phyloP scores from a whole-genome alignment of 202 grass and related monocot genomes.

The Eragrostis tef region DNA sequence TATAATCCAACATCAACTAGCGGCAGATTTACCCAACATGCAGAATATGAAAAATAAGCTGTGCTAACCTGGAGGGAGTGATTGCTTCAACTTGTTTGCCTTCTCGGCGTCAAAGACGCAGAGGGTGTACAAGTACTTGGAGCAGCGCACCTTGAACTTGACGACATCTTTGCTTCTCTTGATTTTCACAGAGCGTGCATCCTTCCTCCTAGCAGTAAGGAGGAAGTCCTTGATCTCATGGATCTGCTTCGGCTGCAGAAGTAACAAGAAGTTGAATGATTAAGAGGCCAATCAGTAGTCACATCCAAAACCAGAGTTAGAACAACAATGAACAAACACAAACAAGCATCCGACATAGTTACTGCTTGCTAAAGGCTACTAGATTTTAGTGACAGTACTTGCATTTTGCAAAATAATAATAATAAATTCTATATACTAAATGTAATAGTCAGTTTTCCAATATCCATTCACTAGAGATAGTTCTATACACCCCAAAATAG shows the following conservation, averaged over 20 bases:
- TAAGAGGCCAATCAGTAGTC: background rate
- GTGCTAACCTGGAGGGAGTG: conserved; percentile 59
- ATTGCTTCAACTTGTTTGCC: conserved; percentile 74
- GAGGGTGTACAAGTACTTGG: conserved; percentile 72
- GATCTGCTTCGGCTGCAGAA: conserved; percentile 67
- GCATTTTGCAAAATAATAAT: no score
- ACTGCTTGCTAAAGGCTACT: background rate
- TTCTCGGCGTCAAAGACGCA: conserved; percentile 65
- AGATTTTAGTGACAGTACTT: background rate
- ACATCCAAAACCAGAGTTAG: background rate
- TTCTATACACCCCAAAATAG: background rate
- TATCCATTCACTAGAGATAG: background rate
- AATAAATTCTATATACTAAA: background rate
- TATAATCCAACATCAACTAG: background rate
- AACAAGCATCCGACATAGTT: background rate
- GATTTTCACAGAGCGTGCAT: conserved; percentile 69
- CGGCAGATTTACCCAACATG: background rate
- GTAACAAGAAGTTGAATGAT: background rate
- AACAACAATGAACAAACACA: background rate
- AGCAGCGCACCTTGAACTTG: conserved; percentile 71
- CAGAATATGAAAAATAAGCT: background rate
- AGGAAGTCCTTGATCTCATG: conserved; percentile 78
- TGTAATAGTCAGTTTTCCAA: background rate
- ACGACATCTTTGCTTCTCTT: conserved; percentile 73
- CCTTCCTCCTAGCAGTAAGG: conserved; percentile 64